phyloP scores from a whole-genome alignment of 768 basidiomycete genomes.

The Rhodotorula diobovata region DNA sequence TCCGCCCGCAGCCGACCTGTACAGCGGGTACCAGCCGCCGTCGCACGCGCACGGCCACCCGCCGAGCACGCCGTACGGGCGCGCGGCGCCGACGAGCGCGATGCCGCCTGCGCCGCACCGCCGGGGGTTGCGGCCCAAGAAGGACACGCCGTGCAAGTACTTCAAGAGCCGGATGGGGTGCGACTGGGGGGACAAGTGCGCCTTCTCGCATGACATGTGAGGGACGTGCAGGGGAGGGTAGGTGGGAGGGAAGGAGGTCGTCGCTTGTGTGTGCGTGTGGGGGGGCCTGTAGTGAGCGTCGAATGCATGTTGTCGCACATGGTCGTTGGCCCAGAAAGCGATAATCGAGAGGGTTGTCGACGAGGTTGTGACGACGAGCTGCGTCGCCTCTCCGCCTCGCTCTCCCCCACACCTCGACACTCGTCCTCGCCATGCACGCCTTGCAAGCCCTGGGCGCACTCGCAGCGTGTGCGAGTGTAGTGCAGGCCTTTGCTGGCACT shows the following conservation, averaged over 20 bases:
- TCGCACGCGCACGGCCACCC: background rate
- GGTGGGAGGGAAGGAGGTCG: background rate
- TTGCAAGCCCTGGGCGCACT: background rate
- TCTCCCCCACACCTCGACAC: background rate
- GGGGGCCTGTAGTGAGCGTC: no score
- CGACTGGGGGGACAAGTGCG: constrained; percentile 25
- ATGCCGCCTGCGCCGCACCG: background rate
- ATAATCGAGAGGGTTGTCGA: no score
- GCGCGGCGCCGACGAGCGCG: no score
- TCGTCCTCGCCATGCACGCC: background rate
- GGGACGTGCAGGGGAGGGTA: background rate
- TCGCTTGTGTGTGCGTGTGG: no score
- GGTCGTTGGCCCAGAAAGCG: no score
- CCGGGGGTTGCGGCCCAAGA: background rate
- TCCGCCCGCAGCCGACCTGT: background rate
- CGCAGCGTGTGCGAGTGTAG: background rate
- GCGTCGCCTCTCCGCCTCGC: background rate
- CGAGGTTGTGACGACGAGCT: no score
- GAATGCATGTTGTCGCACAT: no score
- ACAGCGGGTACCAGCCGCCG: constrained; percentile 6
- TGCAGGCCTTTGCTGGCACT: background rate
- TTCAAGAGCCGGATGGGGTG: constrained; percentile 1
- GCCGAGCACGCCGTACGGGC: no score
- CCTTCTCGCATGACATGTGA: constrained; percentile 13
- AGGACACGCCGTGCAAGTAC: constrained; percentile 7